Conservation (phyloP, 2,329 filamentous ascomycete species). For the Scortechinia acanthostroma region DNA sequence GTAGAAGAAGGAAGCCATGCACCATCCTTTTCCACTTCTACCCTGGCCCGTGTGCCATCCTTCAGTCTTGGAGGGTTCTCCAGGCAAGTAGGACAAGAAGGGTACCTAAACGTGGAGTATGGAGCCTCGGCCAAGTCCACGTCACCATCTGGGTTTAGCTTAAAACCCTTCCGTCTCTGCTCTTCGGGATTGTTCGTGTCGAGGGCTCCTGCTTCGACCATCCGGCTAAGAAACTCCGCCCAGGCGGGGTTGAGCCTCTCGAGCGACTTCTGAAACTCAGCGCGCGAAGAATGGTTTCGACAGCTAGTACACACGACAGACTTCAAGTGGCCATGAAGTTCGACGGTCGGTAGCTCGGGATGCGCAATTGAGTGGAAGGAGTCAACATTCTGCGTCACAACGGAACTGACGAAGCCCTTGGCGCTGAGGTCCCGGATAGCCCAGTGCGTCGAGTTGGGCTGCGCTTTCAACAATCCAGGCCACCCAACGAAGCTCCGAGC, state of each 20-base stretch:
- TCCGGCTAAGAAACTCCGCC: conserved; percentile 50
- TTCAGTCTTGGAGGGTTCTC: conserved; percentile 23
- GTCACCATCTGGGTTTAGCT: conserved; percentile 67
- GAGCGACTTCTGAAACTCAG: conserved; percentile 50
- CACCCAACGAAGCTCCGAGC: conserved; percentile 66
- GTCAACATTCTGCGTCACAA: conserved; percentile 71
- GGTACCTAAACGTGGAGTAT: conserved; percentile 64
- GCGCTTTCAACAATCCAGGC: conserved; percentile 53
- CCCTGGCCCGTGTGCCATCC: conserved; percentile 28
- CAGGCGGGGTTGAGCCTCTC: conserved; percentile 59
- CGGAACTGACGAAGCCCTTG: conserved; percentile 51
- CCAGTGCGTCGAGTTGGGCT: conserved; percentile 54
- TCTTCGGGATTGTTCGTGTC: conserved; percentile 55
- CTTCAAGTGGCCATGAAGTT: conserved; percentile 65
- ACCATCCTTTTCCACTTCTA: conserved; percentile 48
- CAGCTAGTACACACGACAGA: conserved; percentile 60
- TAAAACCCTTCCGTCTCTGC: conserved; percentile 45
- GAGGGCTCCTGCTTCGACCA: conserved; percentile 51
- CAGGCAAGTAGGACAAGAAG: conserved; percentile 59
- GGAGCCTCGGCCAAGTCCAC: conserved; percentile 61
- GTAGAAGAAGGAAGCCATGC: conserved; percentile 38
- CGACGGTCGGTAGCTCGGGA: conserved; percentile 48
- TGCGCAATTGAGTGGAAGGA: conserved; percentile 62
- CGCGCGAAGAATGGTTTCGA: conserved; percentile 44
- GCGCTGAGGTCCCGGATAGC: conserved; percentile 49